These are phyloP conservation scores for barrel medic (Medicago truncatula) DNA, from an alignment of 306 rosid genomes.

Conservation along the genomic window MtrunA17r5.0-ANR NC_053046.1:12392001-12392500, in stretches of 20 bases:
- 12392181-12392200: conserved; percentile 73
- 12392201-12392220: conserved; percentile 87
- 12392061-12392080: conserved; percentile 38
- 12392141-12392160: conserved; percentile 38
- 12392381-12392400: conserved; percentile 24
- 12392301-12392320: conserved; percentile 98
- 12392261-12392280: conserved; percentile 93
- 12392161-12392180: conserved; percentile 51
- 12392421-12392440: conserved; percentile 22
- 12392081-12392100: conserved; percentile 45
- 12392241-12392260: conserved; percentile 99
- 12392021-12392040: conserved; percentile 94
- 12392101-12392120: conserved; percentile 46
- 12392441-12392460: not conserved
- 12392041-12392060: conserved; percentile 71
- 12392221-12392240: conserved; percentile 95
- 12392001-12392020: conserved; percentile 83
- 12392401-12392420: conserved; percentile 35
- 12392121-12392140: conserved; percentile 42
- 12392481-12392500: conserved; percentile 35
- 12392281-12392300: conserved; percentile 97
- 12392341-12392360: not conserved
- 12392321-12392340: not conserved
- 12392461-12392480: not conserved
- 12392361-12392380: conserved; percentile 1